Evolutionary conservation across 2,329 filamentous ascomycete genomes (phyloP), one percentile per base, ranked within the genome.

Genomic region (Colletotrichum sp.): DNA sequence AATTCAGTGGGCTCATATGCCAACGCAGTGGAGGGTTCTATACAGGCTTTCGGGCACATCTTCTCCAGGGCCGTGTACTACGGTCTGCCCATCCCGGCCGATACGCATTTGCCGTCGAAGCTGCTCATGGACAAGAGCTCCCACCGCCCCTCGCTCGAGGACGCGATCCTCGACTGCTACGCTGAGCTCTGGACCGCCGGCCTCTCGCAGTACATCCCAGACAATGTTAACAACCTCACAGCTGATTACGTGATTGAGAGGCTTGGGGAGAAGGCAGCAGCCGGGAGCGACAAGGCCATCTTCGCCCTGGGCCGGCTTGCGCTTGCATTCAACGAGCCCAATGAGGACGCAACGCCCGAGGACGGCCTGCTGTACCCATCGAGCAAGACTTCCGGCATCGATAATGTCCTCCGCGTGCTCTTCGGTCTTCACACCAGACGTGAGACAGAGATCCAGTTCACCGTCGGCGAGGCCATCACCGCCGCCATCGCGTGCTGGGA

Each of bases 401-500:
- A 78, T 32, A 69, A 44, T 16, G 60, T 78, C 6, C 85, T 95
- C 15, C 89, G 92, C 13, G 92, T 91, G 32, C 87, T 99, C 0
- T 95, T 96, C 82, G 89, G 89, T 12, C 88, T 99, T 5, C 94
- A 98, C 80, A 96, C 98, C 82, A 92, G 97, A 59, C 95, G 95
- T 79, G 94, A 96, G 79, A 92, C 95, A 1, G 96, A 99, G 83
- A 90, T 96, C 2, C 96, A 98, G 77, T 98, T 99, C 82, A 92
- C 95, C 0, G 92, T 98, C 32, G 97, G 97, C 16, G 96, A 98
- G 82, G 95, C 97, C 15, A 90, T 99, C 69, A 94, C 94, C 63
- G 94, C 94, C 63, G 91, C 94, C 8, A 90, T 95, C 49, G 92
- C 90, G 49, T 93, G 96, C 52, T 99, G 96, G 96, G 90, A 94